These are phyloP conservation scores for Zasmidium citrigriseum DNA, from an alignment of 2,329 filamentous ascomycete genomes.

Conservation along the genomic window DNA sequence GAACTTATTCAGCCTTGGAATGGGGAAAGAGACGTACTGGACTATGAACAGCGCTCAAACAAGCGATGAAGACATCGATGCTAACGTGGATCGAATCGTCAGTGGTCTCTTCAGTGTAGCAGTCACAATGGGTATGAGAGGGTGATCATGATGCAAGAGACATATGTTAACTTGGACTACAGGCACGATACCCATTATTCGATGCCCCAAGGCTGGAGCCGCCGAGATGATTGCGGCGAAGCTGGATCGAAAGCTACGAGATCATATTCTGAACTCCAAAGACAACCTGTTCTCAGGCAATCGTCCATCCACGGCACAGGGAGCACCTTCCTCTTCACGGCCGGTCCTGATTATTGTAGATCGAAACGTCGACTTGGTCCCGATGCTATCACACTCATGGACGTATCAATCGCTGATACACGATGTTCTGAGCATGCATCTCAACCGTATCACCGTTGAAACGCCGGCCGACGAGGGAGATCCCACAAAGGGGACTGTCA, in stretches of 20 bases:
- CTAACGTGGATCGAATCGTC: slow-evolving; percentile 85
- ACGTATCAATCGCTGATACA: slow-evolving; percentile 84
- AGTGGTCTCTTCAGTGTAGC: slow-evolving; percentile 96
- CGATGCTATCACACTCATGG: slow-evolving; percentile 98
- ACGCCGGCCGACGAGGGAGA: slow-evolving; percentile 76
- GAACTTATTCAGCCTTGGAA: slow-evolving; percentile 89
- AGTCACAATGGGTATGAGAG: slow-evolving; percentile 83
- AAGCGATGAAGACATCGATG: slow-evolving; percentile 85
- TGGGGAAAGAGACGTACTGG: slow-evolving; percentile 93
- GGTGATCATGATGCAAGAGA: neutral
- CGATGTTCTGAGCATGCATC: slow-evolving; percentile 74
- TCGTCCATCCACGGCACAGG: slow-evolving; percentile 62
- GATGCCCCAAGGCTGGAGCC: slow-evolving; percentile 88
- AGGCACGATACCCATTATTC: slow-evolving; percentile 92
- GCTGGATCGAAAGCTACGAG: slow-evolving; percentile 90
- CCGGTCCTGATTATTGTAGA: slow-evolving; percentile 93
- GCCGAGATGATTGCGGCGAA: slow-evolving; percentile 94
- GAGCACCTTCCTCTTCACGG: slow-evolving; percentile 67
- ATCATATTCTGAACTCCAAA: slow-evolving; percentile 96
- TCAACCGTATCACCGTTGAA: slow-evolving; percentile 94
- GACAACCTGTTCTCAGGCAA: slow-evolving; percentile 85
- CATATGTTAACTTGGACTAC: slow-evolving; percentile 6
- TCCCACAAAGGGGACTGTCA: slow-evolving; percentile 72
- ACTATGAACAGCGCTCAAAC: slow-evolving; percentile 93
- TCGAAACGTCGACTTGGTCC: slow-evolving; percentile 90